Evolutionary conservation across 495 filamentous ascomycete genomes (phyloP).

Genomic region (Filosporella fistucella): DNA sequence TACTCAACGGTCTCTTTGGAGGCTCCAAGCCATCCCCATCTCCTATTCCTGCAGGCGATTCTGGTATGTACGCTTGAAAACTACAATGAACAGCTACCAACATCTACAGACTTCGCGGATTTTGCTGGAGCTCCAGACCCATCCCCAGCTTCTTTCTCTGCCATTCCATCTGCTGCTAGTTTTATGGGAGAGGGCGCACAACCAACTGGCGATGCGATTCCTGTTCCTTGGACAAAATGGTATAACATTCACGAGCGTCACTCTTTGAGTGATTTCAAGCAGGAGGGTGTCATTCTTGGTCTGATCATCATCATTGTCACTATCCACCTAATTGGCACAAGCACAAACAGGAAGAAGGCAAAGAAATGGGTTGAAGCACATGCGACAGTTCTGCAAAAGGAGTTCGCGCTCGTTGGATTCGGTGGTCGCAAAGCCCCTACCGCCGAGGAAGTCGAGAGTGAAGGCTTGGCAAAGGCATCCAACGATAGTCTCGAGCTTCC

Average conservation of each 20-base stretch:
- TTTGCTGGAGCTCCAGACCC: slow-evolving; percentile 67
- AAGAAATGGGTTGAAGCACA: slow-evolving; percentile 76
- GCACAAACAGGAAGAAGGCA: slow-evolving; percentile 74
- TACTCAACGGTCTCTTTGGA: slow-evolving; percentile 65
- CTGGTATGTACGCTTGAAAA: slow-evolving; percentile 41
- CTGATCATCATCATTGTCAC: slow-evolving; percentile 68
- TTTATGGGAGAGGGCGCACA: slow-evolving; percentile 26
- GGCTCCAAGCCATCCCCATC: slow-evolving; percentile 50
- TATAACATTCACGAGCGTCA: slow-evolving; percentile 94
- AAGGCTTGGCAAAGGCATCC: slow-evolving; percentile 33
- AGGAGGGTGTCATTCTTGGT: slow-evolving; percentile 77
- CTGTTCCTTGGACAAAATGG: slow-evolving; percentile 81
- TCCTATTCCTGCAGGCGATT: slow-evolving; percentile 45
- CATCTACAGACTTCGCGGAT: slow-evolving; percentile 66
- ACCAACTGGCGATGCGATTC: slow-evolving; percentile 37
- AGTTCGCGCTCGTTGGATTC: slow-evolving; percentile 90
- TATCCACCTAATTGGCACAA: slow-evolving; percentile 78
- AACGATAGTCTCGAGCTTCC: slow-evolving; percentile 24
- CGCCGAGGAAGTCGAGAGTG: slow-evolving; percentile 39
- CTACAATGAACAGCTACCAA: slow-evolving; percentile 2
- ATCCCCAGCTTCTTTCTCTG: slow-evolving; percentile 41
- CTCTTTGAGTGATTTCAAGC: slow-evolving; percentile 72
- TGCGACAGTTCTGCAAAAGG: slow-evolving; percentile 62
- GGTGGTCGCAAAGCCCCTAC: slow-evolving; percentile 33
- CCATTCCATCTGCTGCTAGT: slow-evolving; percentile 23